Evolutionary conservation across 495 filamentous ascomycete genomes (phyloP), one percentile per base, ranked within the genome.

Genomic region (Filosporella fistucella): DNA sequence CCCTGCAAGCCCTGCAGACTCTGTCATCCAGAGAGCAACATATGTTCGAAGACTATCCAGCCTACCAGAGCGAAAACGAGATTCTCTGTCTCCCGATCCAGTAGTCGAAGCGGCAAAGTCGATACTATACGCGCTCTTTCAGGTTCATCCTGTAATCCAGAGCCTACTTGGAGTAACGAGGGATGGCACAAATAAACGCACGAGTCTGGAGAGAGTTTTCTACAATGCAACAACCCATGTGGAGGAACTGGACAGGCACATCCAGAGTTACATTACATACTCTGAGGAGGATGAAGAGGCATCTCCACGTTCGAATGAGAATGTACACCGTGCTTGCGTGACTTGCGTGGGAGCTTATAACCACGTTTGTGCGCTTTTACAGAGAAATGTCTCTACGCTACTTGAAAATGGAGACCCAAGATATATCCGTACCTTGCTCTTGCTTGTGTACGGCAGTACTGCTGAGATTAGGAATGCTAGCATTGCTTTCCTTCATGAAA

Each of bases 41-140:
- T 84, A 85, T 59, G 81, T 89, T 16, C 80, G 88, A 32, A 76
- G 87, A 23, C 76, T 95, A 38, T 91, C 87, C 7, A 88, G 89
- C 51, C 70, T 95, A 9, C 91, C 89, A 4, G 89, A 91, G 62
- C 76, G 87, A 48, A 87, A 86, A 52, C 75, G 82, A 26, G 76
- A 86, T 51, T 74, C 68, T 20, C 63, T 67, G 34, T 67, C 71
- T 0, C 74, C 70, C 13, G 78, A 85, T 55, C 78, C 84, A 1
- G 74, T 91, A 1, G 71, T 91, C 24, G 85, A 91, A 61, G 81
- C 82, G 28, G 88, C 88, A 5, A 91, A 89, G 58, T 85, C 87
- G n/a, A 83, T 97, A 17, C 71, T 95, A 2, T 95, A 91, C 58
- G 82, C 90, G 18, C 74, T 96, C 32, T 84, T 84, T 50, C 87